Percentiles rank a stretch among this genome's conserved stretches.
Evolutionary conservation across 179 eudicot genomes (phyloP).

Genomic region (Corrigiola litoralis): DNA sequence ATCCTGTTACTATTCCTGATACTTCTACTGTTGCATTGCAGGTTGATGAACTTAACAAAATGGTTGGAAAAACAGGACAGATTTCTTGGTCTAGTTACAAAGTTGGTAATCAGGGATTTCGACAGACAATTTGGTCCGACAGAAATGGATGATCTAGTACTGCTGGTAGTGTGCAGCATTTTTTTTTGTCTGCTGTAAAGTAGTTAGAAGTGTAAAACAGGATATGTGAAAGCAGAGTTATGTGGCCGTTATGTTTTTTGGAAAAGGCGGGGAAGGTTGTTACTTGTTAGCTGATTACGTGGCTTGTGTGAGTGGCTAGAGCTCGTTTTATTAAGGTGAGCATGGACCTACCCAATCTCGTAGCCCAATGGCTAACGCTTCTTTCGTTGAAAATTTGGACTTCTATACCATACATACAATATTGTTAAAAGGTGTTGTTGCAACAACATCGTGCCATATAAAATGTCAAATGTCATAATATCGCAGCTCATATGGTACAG

Average conservation of each 20-base stretch:
- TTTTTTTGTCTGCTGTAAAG: background rate
- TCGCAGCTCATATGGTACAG: too few species aligned
- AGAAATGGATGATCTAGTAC: slow-evolving; percentile 11
- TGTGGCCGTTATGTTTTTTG: slow-evolving; percentile 22
- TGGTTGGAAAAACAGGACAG: slow-evolving; percentile 34
- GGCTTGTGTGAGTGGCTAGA: slow-evolving; percentile 23
- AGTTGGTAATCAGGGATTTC: slow-evolving; percentile 28
- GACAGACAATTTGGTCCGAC: slow-evolving; percentile 8
- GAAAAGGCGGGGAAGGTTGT: slow-evolving; percentile 12
- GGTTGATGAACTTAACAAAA: slow-evolving; percentile 12
- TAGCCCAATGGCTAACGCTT: background rate
- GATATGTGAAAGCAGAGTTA: background rate
- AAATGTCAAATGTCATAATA: too few species aligned
- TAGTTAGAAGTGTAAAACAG: background rate
- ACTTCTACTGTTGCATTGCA: slow-evolving; percentile 21
- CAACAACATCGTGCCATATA: too few species aligned
- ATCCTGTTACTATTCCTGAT: slow-evolving; percentile 12
- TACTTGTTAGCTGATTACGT: background rate
- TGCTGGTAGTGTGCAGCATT: slow-evolving; percentile 27
- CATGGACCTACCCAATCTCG: slow-evolving; percentile 14
- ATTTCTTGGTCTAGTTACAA: slow-evolving; percentile 13
- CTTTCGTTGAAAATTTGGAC: too few species aligned
- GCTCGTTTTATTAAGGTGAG: slow-evolving; percentile 7
- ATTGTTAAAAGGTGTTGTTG: too few species aligned
- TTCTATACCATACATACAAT: too few species aligned